phyloP scores from a whole-genome alignment of 306 rosid species.

The Cicer chorassanicum region DNA sequence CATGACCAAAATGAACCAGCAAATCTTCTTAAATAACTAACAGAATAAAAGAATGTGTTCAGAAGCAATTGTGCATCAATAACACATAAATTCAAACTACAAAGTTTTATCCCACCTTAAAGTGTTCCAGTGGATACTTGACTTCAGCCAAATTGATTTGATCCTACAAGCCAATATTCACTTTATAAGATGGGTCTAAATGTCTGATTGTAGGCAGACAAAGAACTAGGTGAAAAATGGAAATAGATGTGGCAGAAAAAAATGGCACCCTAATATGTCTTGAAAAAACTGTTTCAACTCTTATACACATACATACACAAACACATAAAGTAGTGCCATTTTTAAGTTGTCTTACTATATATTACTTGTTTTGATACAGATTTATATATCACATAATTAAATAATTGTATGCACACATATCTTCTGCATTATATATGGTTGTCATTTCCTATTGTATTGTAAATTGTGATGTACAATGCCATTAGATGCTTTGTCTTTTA shows the following conservation, averaged over 20 bases:
- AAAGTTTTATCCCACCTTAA: constrained; percentile 62
- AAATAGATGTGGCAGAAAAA: constrained; percentile 24
- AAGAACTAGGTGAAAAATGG: constrained; percentile 31
- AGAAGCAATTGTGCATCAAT: constrained; percentile 32
- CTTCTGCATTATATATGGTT: not conserved
- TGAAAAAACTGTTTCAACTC: not conserved
- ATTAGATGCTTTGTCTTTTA: not conserved
- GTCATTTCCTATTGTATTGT: not conserved
- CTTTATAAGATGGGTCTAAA: constrained; percentile 16
- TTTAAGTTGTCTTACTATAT: not conserved
- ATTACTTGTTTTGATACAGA: not conserved
- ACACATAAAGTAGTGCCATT: not conserved
- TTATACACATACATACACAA: not conserved
- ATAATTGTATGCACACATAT: not conserved
- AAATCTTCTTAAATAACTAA: constrained; percentile 22
- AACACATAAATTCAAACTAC: constrained; percentile 35
- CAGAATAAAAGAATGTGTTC: constrained; percentile 20
- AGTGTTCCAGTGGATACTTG: constrained; percentile 79
- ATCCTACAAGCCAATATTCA: constrained; percentile 64
- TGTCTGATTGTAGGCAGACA: constrained; percentile 17
- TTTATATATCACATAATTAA: not conserved
- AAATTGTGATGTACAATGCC: constrained; percentile 1
- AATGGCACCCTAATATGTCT: constrained; percentile 22
- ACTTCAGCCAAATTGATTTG: constrained; percentile 87
- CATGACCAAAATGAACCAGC: constrained; percentile 31